A percentile compares a stretch with the other conserved stretches of the same genome.
Evolutionary conservation across 495 filamentous ascomycete species (phyloP).

Genomic region (Ascodesmis nigricans): DNA sequence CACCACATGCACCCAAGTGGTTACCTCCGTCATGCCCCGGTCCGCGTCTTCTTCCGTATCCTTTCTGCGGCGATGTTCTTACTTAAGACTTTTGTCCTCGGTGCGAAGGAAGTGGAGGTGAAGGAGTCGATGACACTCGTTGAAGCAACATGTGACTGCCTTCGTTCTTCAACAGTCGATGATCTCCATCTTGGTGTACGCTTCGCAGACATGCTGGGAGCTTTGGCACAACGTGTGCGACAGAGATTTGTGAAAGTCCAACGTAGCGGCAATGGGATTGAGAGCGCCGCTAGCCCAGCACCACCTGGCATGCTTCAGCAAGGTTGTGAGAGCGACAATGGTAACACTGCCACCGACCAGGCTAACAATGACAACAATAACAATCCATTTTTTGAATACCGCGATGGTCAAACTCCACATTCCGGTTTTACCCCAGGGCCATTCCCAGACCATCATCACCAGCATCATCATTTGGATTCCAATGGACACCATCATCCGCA

Average conservation of each 20-base stretch:
- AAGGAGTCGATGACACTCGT: constrained; percentile 59
- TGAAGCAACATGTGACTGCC: constrained; percentile 53
- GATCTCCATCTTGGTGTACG: constrained; percentile 89
- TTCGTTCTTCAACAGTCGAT: constrained; percentile 73
- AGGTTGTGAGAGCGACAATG: too few relatives aligned
- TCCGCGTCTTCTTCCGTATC: constrained; percentile 85
- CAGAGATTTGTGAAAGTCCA: constrained; percentile 45
- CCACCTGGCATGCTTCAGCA: too few relatives aligned
- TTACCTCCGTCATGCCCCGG: constrained; percentile 76
- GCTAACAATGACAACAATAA: too few relatives aligned
- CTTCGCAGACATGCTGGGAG: constrained; percentile 79
- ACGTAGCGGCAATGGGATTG: too few relatives aligned
- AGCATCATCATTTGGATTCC: too few relatives aligned
- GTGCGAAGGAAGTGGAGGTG: constrained; percentile 74
- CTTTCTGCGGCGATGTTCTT: constrained; percentile 89
- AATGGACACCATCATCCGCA: too few relatives aligned
- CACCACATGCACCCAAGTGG: constrained; percentile 61
- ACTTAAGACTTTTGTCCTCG: constrained; percentile 83
- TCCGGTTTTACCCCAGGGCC: too few relatives aligned
- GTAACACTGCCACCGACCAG: too few relatives aligned
- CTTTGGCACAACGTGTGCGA: constrained; percentile 49
- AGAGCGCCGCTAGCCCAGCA: too few relatives aligned
- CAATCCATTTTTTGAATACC: too few relatives aligned
- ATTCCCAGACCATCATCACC: too few relatives aligned
- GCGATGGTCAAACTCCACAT: too few relatives aligned